phyloP scores from a whole-genome alignment of 2,329 filamentous ascomycete species.

The Dactylellina parvicollis region DNA sequence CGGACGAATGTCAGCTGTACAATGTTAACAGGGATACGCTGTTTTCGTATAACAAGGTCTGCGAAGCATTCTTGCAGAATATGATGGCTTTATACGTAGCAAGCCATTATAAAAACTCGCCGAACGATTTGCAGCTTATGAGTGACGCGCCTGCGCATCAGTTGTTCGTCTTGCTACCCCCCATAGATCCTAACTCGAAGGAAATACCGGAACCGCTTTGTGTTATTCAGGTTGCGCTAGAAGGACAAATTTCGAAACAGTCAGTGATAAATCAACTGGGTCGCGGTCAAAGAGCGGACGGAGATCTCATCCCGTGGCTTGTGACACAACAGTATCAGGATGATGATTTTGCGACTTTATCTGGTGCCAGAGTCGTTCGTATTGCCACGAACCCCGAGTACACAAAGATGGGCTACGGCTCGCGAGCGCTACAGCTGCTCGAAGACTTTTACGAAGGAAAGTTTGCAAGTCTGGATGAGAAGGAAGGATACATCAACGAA shows the following conservation, averaged over 20 bases:
- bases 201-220: slow-evolving; percentile 91
- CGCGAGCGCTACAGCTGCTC: slow-evolving; percentile 84
- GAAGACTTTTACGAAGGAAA: slow-evolving; percentile 95
- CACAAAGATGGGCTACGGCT: slow-evolving; percentile 83
- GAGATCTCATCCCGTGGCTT: slow-evolving; percentile 96
- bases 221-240: slow-evolving; percentile 91
- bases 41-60: slow-evolving; percentile 97
- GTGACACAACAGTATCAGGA: slow-evolving; percentile 96
- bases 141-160: slow-evolving; percentile 97
- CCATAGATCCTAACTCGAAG: slow-evolving; percentile 78
- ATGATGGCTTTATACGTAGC: slow-evolving; percentile 98
- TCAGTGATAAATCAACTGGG: slow-evolving; percentile 91
- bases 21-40: slow-evolving; percentile 96
- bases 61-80: slow-evolving; percentile 95
- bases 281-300: slow-evolving; percentile 85
- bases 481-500: slow-evolving; percentile 68
- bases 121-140: slow-evolving; percentile 98
- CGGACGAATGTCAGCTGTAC: slow-evolving; percentile 87
- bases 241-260: slow-evolving; percentile 92
- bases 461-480: slow-evolving; percentile 83
- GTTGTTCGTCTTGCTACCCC: slow-evolving; percentile 90
- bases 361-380: slow-evolving; percentile 88
- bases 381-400: slow-evolving; percentile 93
- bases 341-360: slow-evolving; percentile 91
- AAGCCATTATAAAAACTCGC: slow-evolving; percentile 97